These are phyloP conservation scores for Sporisorium exsertum DNA, from an alignment of 1,284 basidiomycete species.

Conservation along the genomic window DNA sequence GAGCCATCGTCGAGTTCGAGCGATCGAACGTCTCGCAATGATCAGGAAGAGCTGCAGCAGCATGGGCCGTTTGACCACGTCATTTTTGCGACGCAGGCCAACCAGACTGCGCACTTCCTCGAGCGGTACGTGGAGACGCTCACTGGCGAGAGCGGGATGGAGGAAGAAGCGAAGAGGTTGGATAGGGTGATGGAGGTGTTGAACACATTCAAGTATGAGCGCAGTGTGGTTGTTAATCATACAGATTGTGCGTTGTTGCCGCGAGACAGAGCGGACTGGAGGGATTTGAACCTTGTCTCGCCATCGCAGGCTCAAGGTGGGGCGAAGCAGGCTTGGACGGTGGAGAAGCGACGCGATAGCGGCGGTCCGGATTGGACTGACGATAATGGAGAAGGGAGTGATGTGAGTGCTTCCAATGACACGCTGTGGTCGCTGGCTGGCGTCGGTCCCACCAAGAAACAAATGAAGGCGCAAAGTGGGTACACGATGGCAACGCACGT, in stretches of 20 bases:
- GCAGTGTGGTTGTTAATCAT: conserved; percentile 55
- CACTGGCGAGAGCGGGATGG: neutral
- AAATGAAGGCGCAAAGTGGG: neutral
- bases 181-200: conserved; percentile 16
- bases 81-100: conserved; percentile 66
- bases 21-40: conserved; percentile 12
- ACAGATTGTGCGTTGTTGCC: conserved; percentile 51
- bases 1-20: conserved; percentile 4
- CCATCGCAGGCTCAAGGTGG: neutral
- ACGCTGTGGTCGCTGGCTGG: neutral
- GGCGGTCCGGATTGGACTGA: conserved; percentile 8
- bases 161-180: conserved; percentile 12
- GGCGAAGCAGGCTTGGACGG: neutral
- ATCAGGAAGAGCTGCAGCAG: conserved; percentile 5
- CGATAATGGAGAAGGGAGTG: neutral
- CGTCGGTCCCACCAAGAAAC: neutral
- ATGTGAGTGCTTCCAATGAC: conserved; percentile 2
- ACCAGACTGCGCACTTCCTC: conserved; percentile 54
- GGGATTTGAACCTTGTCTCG: conserved; percentile 59
- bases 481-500: conserved; percentile 65
- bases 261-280: conserved; percentile 31
- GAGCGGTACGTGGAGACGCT: conserved; percentile 20
- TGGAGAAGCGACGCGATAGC: neutral
- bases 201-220: conserved; percentile 38
- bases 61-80: conserved; percentile 60